These are phyloP conservation scores for Kondoa malvinella DNA, from an alignment of 768 basidiomycete genomes.

Conservation along the genomic window DNA sequence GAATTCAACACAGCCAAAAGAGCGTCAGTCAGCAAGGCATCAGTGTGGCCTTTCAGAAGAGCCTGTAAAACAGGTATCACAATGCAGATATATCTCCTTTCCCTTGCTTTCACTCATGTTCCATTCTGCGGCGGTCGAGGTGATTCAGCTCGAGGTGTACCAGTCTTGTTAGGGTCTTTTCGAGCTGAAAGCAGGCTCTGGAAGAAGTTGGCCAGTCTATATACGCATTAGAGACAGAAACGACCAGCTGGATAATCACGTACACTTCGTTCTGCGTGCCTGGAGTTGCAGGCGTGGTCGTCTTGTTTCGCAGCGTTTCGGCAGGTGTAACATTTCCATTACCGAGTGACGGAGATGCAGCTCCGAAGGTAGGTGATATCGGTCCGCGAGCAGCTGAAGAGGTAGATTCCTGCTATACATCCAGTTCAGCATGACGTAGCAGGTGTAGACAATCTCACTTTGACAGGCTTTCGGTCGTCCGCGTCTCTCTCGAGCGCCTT, in stretches of 20 bases:
- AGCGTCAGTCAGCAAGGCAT: too few species aligned
- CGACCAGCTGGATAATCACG: too few species aligned
- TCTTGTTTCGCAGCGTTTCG: neutral
- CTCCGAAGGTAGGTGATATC: neutral
- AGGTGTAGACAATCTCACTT: neutral
- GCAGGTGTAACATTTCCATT: neutral
- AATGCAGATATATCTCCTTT: neutral
- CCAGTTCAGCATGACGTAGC: neutral
- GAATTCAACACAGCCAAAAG: too few species aligned
- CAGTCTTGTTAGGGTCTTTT: conserved; percentile 3
- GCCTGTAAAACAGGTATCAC: neutral
- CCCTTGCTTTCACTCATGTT: neutral
- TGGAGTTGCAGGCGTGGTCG: neutral
- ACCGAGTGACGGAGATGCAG: neutral
- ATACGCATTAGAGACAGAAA: neutral
- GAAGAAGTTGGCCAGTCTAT: conserved; percentile 8
- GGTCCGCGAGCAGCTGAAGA: neutral
- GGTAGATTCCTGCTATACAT: conserved; percentile 1
- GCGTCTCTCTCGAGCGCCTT: conserved; percentile 38
- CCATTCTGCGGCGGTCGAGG: neutral
- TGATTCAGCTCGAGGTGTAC: neutral
- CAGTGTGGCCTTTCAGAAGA: too few species aligned
- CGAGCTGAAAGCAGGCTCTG: conserved; percentile 6
- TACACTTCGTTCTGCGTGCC: neutral
- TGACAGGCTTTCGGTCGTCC: neutral